A percentile compares a stretch with the other conserved stretches of the same genome.
These are phyloP conservation scores for Lathyrus tuberosus DNA, from an alignment of 306 rosid species.

Conservation along the genomic window DNA sequence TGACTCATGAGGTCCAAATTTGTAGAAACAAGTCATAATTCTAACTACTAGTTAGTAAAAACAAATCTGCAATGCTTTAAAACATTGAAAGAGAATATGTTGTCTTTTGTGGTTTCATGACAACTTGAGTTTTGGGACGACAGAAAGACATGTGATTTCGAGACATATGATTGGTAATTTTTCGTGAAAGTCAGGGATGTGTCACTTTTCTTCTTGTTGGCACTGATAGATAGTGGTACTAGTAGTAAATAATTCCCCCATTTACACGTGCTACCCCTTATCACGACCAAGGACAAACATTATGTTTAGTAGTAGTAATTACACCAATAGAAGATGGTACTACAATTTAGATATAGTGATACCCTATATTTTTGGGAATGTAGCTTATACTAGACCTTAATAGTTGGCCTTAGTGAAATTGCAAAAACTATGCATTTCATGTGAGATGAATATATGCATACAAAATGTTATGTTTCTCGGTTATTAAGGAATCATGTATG, in stretches of 20 bases:
- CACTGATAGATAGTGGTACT: not conserved
- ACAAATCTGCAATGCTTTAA: constrained; percentile 1
- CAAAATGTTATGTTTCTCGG: too few species aligned
- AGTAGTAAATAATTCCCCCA: constrained; percentile 18
- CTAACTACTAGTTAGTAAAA: not conserved
- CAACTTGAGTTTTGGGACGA: constrained; percentile 21
- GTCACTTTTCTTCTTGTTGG: constrained; percentile 20
- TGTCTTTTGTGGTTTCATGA: constrained; percentile 15
- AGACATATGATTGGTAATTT: constrained; percentile 26
- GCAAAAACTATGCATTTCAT: not conserved
- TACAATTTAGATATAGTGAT: not conserved
- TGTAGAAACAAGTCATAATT: constrained; percentile 1
- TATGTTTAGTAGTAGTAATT: not conserved
- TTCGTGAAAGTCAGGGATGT: constrained; percentile 8
- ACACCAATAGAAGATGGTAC: not conserved
- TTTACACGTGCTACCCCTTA: constrained; percentile 4
- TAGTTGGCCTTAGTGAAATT: not conserved
- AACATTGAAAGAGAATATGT: constrained; percentile 33
- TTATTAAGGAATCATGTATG: constrained; percentile 18
- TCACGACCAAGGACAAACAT: not conserved
- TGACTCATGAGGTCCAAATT: constrained; percentile 14
- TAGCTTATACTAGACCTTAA: not conserved
- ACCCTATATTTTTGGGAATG: not conserved
- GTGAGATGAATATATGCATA: not conserved
- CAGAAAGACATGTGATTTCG: constrained; percentile 38